phyloP scores from a whole-genome alignment of 345 rosid genomes.

The Dipteronia sinensis region DNA sequence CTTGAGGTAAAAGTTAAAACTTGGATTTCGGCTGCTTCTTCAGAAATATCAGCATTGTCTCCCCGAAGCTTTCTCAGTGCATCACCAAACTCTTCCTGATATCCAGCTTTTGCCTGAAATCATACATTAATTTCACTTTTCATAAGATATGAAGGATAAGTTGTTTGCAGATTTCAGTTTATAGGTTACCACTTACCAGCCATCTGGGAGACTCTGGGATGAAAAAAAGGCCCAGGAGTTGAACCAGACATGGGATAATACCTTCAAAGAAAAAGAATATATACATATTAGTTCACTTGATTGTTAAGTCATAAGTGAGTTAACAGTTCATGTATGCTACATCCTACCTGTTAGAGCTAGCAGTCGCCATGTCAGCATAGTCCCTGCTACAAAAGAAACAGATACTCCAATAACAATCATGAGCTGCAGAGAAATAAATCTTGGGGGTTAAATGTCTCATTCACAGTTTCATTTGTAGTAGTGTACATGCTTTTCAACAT shows the following conservation, averaged over 20 bases:
- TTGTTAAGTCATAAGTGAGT: not conserved
- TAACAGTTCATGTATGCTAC: not conserved
- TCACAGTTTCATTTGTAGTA: not conserved
- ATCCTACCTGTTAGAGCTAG: slow-evolving; percentile 62
- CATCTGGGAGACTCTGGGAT: slow-evolving; percentile 91
- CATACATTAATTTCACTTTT: not conserved
- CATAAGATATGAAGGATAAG: not conserved
- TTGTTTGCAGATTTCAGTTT: not conserved
- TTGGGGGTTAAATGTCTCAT: not conserved
- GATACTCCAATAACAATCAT: slow-evolving; percentile 75
- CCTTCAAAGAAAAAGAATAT: slow-evolving; percentile 36
- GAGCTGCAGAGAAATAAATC: slow-evolving; percentile 29
- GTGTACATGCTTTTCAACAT: not conserved
- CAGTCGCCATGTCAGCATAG: slow-evolving; percentile 70
- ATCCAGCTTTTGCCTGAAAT: slow-evolving; percentile 67
- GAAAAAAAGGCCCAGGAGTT: slow-evolving; percentile 65
- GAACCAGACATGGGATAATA: slow-evolving; percentile 62
- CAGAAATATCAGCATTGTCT: not conserved
- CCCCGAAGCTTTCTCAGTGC: slow-evolving; percentile 6
- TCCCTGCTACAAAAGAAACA: slow-evolving; percentile 57
- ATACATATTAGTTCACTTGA: slow-evolving; percentile 1
- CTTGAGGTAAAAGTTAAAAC: not conserved
- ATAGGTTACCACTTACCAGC: slow-evolving; percentile 73
- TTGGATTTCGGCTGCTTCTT: slow-evolving; percentile 6
- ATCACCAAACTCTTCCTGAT: not conserved